These are phyloP conservation scores for Jamesozyma rosinii DNA, from an alignment of 805 yeast genomes.

Conservation along the genomic window DNA sequence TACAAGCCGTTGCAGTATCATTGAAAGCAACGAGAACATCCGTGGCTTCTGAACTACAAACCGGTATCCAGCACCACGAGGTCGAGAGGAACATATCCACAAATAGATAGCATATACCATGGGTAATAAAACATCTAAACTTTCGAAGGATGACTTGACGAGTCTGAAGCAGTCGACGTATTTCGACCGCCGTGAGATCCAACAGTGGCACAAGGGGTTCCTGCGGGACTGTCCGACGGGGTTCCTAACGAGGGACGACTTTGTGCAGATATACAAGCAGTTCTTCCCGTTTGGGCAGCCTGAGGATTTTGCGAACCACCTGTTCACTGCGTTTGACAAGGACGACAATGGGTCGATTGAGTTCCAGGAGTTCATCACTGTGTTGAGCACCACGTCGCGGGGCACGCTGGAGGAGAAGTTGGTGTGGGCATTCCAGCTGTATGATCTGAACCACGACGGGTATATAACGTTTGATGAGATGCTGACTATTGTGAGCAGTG, in stretches of 20 bases:
- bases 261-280: conserved; percentile 85
- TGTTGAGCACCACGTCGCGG: conserved; percentile 76
- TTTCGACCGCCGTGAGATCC: conserved; percentile 86
- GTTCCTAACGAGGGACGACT: conserved; percentile 75
- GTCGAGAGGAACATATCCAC: too few species aligned
- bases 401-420: conserved; percentile 80
- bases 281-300: conserved; percentile 99
- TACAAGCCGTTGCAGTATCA: too few species aligned
- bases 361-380: conserved; percentile 85
- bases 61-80: too few species aligned
- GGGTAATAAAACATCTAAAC: conserved; percentile 93
- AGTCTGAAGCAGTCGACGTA: conserved; percentile 77
- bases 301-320: conserved; percentile 75
- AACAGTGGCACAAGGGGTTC: conserved; percentile 98
- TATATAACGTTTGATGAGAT: conserved; percentile 67
- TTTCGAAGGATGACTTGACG: conserved; percentile 82
- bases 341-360: conserved; percentile 75
- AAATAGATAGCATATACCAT: conserved; percentile 34
- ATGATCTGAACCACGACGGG: conserved; percentile 78
- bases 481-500: conserved; percentile 67
- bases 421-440: conserved; percentile 80
- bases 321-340: conserved; percentile 81
- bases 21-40: too few species aligned
- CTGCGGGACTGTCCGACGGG: conserved; percentile 90
- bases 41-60: too few species aligned